Evolutionary conservation across 495 filamentous ascomycete species (phyloP).

Genomic region (Penicillium atrosanguineum): DNA sequence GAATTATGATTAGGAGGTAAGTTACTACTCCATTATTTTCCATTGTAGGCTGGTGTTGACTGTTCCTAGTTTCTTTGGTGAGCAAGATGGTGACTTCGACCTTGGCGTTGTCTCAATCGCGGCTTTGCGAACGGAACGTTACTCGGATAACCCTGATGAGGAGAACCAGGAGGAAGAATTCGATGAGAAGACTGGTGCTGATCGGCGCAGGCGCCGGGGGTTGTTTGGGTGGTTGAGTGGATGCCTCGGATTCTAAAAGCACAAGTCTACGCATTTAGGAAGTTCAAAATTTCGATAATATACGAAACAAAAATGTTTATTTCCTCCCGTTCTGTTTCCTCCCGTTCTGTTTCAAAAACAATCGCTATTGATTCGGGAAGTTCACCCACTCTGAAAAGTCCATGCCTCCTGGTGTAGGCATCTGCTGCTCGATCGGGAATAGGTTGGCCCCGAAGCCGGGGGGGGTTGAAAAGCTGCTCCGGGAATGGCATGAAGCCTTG

Average conservation of each 20-base stretch:
- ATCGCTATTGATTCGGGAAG: conserved; percentile 30
- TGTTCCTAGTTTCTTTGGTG: conserved; percentile 65
- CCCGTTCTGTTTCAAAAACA: conserved; percentile 6
- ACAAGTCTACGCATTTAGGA: not conserved
- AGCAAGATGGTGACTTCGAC: conserved; percentile 66
- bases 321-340: not conserved
- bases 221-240: conserved; percentile 17
- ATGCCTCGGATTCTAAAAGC: conserved; percentile 9
- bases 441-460: conserved; percentile 35
- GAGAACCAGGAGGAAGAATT: conserved; percentile 4
- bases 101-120: conserved; percentile 55
- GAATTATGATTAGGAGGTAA: conserved; percentile 78
- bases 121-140: conserved; percentile 29
- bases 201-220: not conserved
- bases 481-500: conserved; percentile 41
- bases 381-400: conserved; percentile 50
- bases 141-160: conserved; percentile 17
- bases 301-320: not conserved
- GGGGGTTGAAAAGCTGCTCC: conserved; percentile 38
- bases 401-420: conserved; percentile 33
- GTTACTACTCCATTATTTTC: conserved; percentile 20
- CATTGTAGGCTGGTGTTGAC: not conserved
- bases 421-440: conserved; percentile 40
- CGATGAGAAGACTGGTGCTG: conserved; percentile 11
- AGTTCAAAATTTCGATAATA: not conserved